These are phyloP conservation scores for Tricholoma hemisulphureum DNA, from an alignment of 768 basidiomycete genomes.

Conservation along the genomic window DNA sequence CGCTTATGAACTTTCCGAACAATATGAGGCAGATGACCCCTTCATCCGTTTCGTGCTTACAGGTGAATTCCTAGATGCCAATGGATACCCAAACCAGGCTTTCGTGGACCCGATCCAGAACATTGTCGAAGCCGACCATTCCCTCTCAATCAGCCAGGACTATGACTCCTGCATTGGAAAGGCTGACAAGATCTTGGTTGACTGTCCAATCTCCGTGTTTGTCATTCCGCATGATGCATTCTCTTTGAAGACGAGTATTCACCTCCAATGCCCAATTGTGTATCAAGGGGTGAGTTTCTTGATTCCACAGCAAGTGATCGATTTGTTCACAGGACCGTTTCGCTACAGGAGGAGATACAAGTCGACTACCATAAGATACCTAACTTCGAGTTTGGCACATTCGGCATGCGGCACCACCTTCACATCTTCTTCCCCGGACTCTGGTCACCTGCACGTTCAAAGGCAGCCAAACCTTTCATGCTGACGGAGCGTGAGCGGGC, in stretches of 20 bases:
- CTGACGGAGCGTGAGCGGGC: slow-evolving; percentile 10
- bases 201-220: slow-evolving; percentile 2
- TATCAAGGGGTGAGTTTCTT: neutral
- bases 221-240: slow-evolving; percentile 1
- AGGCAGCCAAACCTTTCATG: neutral
- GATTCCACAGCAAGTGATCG: neutral
- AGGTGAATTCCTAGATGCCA: neutral
- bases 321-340: neutral
- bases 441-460: slow-evolving; percentile 4
- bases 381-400: slow-evolving; percentile 26
- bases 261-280: neutral
- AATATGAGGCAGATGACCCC: slow-evolving; percentile 3
- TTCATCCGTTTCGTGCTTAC: slow-evolving; percentile 4
- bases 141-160: slow-evolving; percentile 10
- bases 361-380: slow-evolving; percentile 25
- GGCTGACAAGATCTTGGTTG: slow-evolving; percentile 6
- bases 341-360: neutral
- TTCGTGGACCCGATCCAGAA: slow-evolving; percentile 4
- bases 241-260: slow-evolving; percentile 3
- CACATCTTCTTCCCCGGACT: slow-evolving; percentile 27
- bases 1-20: neutral
- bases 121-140: neutral
- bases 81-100: too few relatives aligned
- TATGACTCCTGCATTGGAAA: slow-evolving; percentile 21
- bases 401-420: slow-evolving; percentile 14